Evolutionary conservation across 805 yeast genomes (phyloP).

Genomic region (Suhomyces sp.): DNA sequence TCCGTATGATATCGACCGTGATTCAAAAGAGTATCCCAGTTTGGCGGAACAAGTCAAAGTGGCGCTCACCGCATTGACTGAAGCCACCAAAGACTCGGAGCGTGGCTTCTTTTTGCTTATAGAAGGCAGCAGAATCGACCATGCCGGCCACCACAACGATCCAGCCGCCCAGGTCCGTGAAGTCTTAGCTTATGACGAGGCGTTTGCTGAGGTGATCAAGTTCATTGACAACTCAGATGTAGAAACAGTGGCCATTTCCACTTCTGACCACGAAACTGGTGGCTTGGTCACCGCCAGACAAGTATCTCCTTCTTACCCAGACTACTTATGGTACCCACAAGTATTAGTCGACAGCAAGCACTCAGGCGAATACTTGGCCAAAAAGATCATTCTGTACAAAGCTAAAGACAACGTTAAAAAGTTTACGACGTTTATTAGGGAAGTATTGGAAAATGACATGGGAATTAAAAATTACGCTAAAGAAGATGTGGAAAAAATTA

Average conservation of each 20-base stretch:
- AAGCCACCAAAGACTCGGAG: constrained; percentile 69
- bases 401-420: constrained; percentile 14
- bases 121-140: constrained; percentile 93
- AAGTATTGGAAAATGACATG: constrained; percentile 59
- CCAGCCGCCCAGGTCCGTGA: constrained; percentile 94
- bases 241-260: constrained; percentile 76
- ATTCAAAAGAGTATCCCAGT: constrained; percentile 60
- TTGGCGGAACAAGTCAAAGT: constrained; percentile 73
- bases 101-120: constrained; percentile 82
- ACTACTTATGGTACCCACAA: constrained; percentile 84
- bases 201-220: constrained; percentile 70
- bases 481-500: constrained; percentile 43
- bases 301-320: constrained; percentile 66
- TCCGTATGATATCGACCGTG: constrained; percentile 82
- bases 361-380: constrained; percentile 69
- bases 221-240: constrained; percentile 65
- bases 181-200: constrained; percentile 81
- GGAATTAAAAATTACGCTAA: constrained; percentile 59
- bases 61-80: constrained; percentile 65
- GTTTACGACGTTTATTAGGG: constrained; percentile 48
- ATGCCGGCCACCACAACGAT: constrained; percentile 92
- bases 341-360: constrained; percentile 65
- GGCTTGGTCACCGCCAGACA: constrained; percentile 89
- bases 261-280: constrained; percentile 96
- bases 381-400: constrained; percentile 39